Conservation (phyloP, 176 grass and related monocot genomes). For the Paspalum vaginatum region DNA sequence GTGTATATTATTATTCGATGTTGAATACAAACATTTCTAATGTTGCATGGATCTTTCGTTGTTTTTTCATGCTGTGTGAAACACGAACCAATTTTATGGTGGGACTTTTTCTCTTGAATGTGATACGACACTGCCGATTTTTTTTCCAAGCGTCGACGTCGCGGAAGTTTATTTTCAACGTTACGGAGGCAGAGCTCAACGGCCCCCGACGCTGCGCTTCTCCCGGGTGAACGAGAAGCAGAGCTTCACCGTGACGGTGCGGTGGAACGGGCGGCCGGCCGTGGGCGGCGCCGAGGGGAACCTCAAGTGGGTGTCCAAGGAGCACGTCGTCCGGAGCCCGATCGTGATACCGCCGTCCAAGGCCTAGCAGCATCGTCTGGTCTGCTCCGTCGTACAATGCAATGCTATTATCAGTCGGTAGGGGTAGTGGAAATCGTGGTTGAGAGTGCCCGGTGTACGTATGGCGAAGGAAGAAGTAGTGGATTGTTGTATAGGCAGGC, state of each 20-base stretch:
- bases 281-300: slow-evolving; percentile 49
- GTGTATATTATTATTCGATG: too few relatives aligned
- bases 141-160: too few relatives aligned
- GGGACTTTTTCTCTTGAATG: too few relatives aligned
- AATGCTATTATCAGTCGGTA: neutral
- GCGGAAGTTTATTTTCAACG: too few relatives aligned
- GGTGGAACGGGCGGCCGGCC: slow-evolving; percentile 50
- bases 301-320: slow-evolving; percentile 60
- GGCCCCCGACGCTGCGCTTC: slow-evolving; percentile 57
- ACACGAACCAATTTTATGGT: too few relatives aligned
- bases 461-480: slow-evolving; percentile 21
- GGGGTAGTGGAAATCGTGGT: neutral
- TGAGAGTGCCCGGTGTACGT: slow-evolving; percentile 23
- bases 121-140: too few relatives aligned
- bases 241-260: slow-evolving; percentile 67
- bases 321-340: slow-evolving; percentile 59
- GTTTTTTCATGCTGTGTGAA: too few relatives aligned
- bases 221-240: slow-evolving; percentile 54
- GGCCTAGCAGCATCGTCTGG: too few relatives aligned
- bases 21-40: too few relatives aligned
- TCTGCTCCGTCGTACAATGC: too few relatives aligned
- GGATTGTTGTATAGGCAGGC: slow-evolving; percentile 37
- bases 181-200: too few relatives aligned
- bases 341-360: slow-evolving; percentile 61
- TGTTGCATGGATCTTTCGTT: too few relatives aligned